A percentile compares a stretch with the other conserved stretches of the same genome.
phyloP scores from a whole-genome alignment of 345 rosid species.

The Clarkia xantiana region DNA sequence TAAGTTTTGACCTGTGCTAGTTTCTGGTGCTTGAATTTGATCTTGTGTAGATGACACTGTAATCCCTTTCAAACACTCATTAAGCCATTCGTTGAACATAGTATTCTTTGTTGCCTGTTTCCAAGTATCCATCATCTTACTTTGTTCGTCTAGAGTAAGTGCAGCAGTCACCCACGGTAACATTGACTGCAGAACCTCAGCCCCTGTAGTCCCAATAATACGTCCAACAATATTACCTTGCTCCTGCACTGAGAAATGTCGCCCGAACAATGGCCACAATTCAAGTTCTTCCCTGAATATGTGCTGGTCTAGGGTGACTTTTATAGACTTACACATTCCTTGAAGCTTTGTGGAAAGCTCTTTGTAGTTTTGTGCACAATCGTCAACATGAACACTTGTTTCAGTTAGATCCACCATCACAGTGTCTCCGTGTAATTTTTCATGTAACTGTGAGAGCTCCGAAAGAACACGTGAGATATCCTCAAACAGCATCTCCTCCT shows the following conservation, averaged over 20 bases:
- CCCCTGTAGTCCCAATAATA: conserved; percentile 86
- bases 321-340: conserved; percentile 89
- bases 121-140: conserved; percentile 89
- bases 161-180: conserved; percentile 93
- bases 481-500: conserved; percentile 79
- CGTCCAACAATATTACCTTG: conserved; percentile 83
- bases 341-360: conserved; percentile 78
- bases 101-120: conserved; percentile 92
- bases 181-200: conserved; percentile 89
- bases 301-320: conserved; percentile 74
- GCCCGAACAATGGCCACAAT: conserved; percentile 78
- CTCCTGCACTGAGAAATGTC: conserved; percentile 64
- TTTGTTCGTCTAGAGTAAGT: conserved; percentile 77
- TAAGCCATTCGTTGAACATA: conserved; percentile 90
- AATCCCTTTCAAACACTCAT: conserved; percentile 60
- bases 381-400: conserved; percentile 11
- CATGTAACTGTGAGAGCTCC: conserved; percentile 53
- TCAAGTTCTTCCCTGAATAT: conserved; percentile 76
- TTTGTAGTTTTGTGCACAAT: conserved; percentile 33
- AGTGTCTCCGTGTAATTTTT: conserved; percentile 22
- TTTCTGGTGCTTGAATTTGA: conserved; percentile 33
- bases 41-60: conserved; percentile 27
- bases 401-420: conserved; percentile 18
- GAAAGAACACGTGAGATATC: conserved; percentile 59
- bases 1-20: conserved; percentile 21